These are phyloP conservation scores for Podospora pseudoanserina DNA, from an alignment of 495 filamentous ascomycete genomes.

Conservation along the genomic window DNA sequence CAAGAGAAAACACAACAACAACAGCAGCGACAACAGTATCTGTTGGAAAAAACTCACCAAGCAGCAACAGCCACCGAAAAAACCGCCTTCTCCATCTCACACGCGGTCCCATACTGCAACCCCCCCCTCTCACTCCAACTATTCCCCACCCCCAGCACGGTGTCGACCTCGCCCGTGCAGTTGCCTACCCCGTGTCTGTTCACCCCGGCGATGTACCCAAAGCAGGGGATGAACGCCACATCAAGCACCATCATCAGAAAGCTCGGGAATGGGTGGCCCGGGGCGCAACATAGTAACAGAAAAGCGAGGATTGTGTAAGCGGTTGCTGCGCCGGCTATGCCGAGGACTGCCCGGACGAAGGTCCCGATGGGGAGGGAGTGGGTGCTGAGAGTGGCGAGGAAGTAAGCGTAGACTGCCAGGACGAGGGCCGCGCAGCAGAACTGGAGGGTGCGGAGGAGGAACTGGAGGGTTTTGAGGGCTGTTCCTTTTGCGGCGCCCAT, in stretches of 20 bases:
- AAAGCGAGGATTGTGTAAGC: slow-evolving; percentile 69
- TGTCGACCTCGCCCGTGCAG: slow-evolving; percentile 62
- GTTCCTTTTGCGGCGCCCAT: slow-evolving; percentile 36
- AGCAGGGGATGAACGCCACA: slow-evolving; percentile 53
- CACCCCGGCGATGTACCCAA: slow-evolving; percentile 58
- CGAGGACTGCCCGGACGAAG: slow-evolving; percentile 73
- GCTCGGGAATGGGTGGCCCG: slow-evolving; percentile 61
- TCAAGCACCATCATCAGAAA: slow-evolving; percentile 68
- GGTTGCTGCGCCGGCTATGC: slow-evolving; percentile 69
- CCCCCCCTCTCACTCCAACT: slow-evolving; percentile 33
- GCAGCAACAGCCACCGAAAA: slow-evolving; percentile 76
- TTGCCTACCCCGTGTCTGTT: slow-evolving; percentile 60
- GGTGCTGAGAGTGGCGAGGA: slow-evolving; percentile 57
- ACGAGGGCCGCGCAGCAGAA: slow-evolving; percentile 68
- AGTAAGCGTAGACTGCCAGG: slow-evolving; percentile 78
- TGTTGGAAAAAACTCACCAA: slow-evolving; percentile 53
- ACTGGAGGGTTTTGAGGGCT: slow-evolving; percentile 59
- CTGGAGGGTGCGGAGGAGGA: slow-evolving; percentile 64
- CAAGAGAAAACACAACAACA: background rate
- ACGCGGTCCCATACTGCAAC: slow-evolving; percentile 47
- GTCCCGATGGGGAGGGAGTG: slow-evolving; percentile 56
- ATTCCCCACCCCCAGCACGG: slow-evolving; percentile 61
- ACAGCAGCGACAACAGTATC: background rate
- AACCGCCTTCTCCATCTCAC: slow-evolving; percentile 65
- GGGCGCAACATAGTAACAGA: slow-evolving; percentile 72